These are phyloP conservation scores for Rhododendron kiyosumense DNA, from an alignment of 148 eudicot species.

Conservation along the genomic window DNA sequence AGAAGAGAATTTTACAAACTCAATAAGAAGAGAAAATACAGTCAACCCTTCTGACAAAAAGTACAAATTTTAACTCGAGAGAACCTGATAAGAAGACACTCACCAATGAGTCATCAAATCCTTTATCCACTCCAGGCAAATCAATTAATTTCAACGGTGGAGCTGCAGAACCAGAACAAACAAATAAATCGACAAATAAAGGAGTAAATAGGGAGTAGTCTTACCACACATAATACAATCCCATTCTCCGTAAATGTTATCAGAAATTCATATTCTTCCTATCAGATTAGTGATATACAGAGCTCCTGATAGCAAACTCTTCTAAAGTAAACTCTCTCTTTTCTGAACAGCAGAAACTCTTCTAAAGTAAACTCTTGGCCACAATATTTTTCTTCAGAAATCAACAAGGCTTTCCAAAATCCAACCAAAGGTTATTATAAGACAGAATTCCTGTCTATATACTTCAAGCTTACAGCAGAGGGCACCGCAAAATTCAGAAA, in stretches of 20 bases:
- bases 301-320: not conserved
- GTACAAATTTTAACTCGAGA: not conserved
- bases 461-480: constrained; percentile 1
- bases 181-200: not conserved
- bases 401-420: not conserved
- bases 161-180: constrained; percentile 42
- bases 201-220: not conserved
- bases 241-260: not conserved
- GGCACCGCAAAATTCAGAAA: not conserved
- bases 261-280: not conserved
- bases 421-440: not conserved
- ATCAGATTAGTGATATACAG: not conserved
- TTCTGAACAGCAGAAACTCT: not conserved
- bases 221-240: not conserved
- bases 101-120: constrained; percentile 88
- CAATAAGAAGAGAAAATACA: constrained; percentile 5
- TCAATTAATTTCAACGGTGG: constrained; percentile 89
- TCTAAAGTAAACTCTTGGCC: not conserved
- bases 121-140: constrained; percentile 93
- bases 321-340: not conserved
- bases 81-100: constrained; percentile 24
- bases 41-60: not conserved
- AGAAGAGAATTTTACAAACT: not conserved
- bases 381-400: not conserved
- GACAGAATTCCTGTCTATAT: not conserved